Conservation (phyloP, 768 basidiomycete genomes). For the Mycena kentingensis region DNA sequence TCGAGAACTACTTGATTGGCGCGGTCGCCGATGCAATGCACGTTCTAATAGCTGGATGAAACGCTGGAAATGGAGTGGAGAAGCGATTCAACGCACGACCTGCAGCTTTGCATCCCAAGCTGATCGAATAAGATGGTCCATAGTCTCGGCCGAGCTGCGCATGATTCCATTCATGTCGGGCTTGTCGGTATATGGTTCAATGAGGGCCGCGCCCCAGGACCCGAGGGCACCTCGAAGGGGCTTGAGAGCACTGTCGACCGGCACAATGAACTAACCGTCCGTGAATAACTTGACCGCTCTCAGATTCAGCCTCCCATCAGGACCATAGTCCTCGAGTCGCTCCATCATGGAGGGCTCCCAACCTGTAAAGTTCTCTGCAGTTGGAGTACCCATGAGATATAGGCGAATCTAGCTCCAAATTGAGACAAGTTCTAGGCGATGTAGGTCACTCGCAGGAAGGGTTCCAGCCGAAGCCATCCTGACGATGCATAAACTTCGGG, state of each 20-base stretch:
- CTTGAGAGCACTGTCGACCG: background rate
- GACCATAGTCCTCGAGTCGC: conserved; percentile 61
- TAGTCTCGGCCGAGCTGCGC: conserved; percentile 52
- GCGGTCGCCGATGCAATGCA: conserved; percentile 87
- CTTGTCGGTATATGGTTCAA: conserved; percentile 82
- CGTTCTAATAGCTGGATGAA: conserved; percentile 54
- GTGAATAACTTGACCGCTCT: conserved; percentile 74
- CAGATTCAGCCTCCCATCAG: conserved; percentile 52
- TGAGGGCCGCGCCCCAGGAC: conserved; percentile 88
- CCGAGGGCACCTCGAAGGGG: conserved; percentile 72
- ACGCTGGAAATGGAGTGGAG: background rate
- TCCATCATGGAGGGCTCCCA: conserved; percentile 63
- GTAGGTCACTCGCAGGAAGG: conserved; percentile 59
- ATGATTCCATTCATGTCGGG: conserved; percentile 73
- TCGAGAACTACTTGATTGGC: conserved; percentile 84
- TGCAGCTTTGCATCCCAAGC: conserved; percentile 82
- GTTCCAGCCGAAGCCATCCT: conserved; percentile 71
- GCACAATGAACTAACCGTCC: conserved; percentile 54
- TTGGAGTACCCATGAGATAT: conserved; percentile 60
- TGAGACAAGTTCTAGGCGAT: background rate
- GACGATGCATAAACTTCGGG: background rate
- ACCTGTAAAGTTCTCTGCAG: conserved; percentile 49
- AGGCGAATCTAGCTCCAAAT: conserved; percentile 49
- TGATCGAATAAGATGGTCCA: conserved; percentile 55
- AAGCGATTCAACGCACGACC: conserved; percentile 56